Conservation (phyloP, 345 rosid species). For the Salix suchowensis region DNA sequence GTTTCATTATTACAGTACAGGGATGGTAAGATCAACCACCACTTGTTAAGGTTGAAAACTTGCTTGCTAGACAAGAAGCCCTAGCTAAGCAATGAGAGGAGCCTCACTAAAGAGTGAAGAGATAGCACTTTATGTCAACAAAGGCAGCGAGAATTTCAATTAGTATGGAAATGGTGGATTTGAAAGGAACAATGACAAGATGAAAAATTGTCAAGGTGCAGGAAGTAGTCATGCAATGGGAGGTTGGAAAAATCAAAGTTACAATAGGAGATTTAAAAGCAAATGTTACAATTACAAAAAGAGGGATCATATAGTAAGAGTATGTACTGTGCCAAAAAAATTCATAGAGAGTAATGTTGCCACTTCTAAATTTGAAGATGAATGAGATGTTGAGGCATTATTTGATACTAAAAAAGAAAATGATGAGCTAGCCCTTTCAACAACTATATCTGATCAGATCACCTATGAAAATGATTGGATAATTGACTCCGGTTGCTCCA, state of each 20-base stretch:
- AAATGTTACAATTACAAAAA: no score
- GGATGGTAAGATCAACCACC: constrained; percentile 6
- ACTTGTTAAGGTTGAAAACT: constrained; percentile 3
- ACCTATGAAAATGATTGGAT: background rate
- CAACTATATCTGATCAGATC: no score
- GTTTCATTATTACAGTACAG: background rate
- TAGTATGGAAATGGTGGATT: background rate
- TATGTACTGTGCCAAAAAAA: no score
- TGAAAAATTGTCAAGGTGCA: no score
- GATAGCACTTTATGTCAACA: background rate
- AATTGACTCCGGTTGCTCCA: background rate
- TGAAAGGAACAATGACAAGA: background rate
- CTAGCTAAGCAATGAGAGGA: constrained; percentile 1
- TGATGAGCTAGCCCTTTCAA: background rate
- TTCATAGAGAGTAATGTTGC: background rate
- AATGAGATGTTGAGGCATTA: background rate
- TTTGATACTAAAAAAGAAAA: no score
- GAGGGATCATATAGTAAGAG: background rate
- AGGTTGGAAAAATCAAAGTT: background rate
- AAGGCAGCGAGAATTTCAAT: background rate
- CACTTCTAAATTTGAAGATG: background rate
- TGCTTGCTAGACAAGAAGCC: background rate
- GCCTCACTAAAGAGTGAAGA: background rate
- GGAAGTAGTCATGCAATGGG: no score
- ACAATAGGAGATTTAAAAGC: no score